A percentile compares a stretch with the other conserved stretches of the same genome.
Conservation (phyloP, 148 eudicot genomes). For the Spergularia bocconei region DNA sequence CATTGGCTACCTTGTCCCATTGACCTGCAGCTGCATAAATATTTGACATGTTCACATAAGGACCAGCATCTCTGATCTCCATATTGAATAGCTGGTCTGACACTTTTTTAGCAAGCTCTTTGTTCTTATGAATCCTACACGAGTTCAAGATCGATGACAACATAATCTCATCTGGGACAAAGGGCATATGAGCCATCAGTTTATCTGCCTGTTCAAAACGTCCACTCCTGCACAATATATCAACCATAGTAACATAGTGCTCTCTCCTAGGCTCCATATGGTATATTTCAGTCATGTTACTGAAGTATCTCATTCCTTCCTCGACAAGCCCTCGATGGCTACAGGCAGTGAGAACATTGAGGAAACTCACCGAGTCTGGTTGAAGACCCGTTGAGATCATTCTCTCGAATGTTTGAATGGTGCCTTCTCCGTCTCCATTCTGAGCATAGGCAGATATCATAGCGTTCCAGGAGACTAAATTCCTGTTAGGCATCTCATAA, state of each 20-base stretch:
- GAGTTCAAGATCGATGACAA: constrained; percentile 69
- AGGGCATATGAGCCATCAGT: constrained; percentile 61
- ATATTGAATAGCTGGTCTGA: constrained; percentile 57
- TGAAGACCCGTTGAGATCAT: constrained; percentile 53
- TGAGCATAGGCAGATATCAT: constrained; percentile 78
- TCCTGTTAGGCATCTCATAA: constrained; percentile 61
- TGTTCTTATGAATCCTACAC: constrained; percentile 68
- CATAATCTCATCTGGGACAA: constrained; percentile 63
- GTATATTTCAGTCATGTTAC: constrained; percentile 45
- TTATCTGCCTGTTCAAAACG: constrained; percentile 55
- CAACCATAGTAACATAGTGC: constrained; percentile 66
- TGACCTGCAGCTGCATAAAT: constrained; percentile 68
- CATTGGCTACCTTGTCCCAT: constrained; percentile 65
- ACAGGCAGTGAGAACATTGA: constrained; percentile 63
- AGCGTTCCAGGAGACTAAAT: constrained; percentile 71
- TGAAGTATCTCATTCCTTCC: constrained; percentile 51
- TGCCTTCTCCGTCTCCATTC: constrained; percentile 68
- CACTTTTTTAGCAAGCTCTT: constrained; percentile 56
- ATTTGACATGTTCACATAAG: constrained; percentile 73
- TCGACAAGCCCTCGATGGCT: constrained; percentile 75
- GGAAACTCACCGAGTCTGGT: constrained; percentile 70
- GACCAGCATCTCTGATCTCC: constrained; percentile 54
- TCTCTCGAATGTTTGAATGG: constrained; percentile 46
- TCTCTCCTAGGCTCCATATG: constrained; percentile 49
- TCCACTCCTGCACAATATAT: constrained; percentile 63